Base-by-base conservation (phyloP, 164 flowering plant genomes). In the Malania oleifera region DNA sequence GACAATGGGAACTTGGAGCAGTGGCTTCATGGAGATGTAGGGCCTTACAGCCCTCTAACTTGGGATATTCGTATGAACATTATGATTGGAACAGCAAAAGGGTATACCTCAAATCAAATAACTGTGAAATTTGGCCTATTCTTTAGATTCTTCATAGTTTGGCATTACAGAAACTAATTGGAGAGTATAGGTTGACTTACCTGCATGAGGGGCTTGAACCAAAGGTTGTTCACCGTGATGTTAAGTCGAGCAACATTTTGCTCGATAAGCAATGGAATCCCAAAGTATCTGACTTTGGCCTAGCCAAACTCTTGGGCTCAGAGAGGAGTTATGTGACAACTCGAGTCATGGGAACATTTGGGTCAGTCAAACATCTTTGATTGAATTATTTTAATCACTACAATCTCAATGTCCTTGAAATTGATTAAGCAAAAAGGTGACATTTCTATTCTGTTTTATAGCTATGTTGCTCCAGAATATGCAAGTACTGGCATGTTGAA, bases 261-360 rank as follows among this genome's bases (percentile, higher is more conserved):
- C 85, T 89, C 15, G 89, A 86, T 57, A 82, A 70, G 72, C 84
- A 81, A 40, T 89, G 96, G 96, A 80, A 78, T 57, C 62, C 93
- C 1, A 89, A 89, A 75, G 89, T 89, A 23, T 89, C 96, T 25
- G 96, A 89, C 56, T 89, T 89, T 75, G 96, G 96, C 40, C 75
- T 89, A 15, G 96, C 96, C 46, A 89, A 89, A 74, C 89, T 89
- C 23, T 73, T 89, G 68, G 84, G 87, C 37, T 81, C 92, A 15
- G 96, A 89, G 60, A 76, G 72, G 68, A 86, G 89, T 64, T 89
- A 86, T 41, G 81, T 89, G 22, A 89, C 93, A 14, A 89, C 96
- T 57, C 91, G 96, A 19, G 96, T 89, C 29, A 89, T 89, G 96
- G 96, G 96, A 65, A 89, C 96, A 44, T 89, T 89, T 67, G 96